Evolutionary conservation across 2,329 filamentous ascomycete species (phyloP), one percentile per base, ranked within the genome.

Genomic region (Fusarium torreyae): DNA sequence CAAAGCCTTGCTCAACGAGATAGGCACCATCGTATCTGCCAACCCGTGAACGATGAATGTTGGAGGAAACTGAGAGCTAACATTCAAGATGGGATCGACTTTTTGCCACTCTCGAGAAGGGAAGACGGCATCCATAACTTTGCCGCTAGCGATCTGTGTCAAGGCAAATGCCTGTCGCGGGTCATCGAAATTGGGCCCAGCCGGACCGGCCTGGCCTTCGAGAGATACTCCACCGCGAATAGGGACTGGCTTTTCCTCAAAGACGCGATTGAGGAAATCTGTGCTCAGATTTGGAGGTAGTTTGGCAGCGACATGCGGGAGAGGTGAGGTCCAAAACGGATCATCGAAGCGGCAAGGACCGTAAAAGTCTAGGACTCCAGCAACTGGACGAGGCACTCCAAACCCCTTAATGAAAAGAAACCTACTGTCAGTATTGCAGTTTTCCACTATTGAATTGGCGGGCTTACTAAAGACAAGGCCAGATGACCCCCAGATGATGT

Each of bases 401-500:
- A 49, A 56, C 1, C 52, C 52, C 52, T 55, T 14, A 1, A 5
- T 10, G 28, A n/a, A 31, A 22, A 7, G 42, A 7, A 31, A 4
- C 14, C 2, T 10, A n/a, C 4, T 6, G 22, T 55, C 11, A 55
- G 14, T n/a, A 15, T 24, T 7, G 7, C 6, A 31, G 3, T 1
- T n/a, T 55, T 4, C 1, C 4, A 39, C 6, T 1, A 24, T n/a
- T 24, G 15, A 2, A 4, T 39, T 11, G 1, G 6, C 6, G 1
- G 1, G 17, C 49, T 20, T 17, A 52, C 50, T 15, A 53, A 11
- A 2, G 36, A 44, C 2, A 53, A 26, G n/a, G 58, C 17, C 0
- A 62, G 4, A 13, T 62, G 58, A 0, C 58, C 58, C 2, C 58
- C 57, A 1, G 58, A 62, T 7, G 58, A 62, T 2, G 58, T 62